Base-by-base conservation (phyloP, 2,329 filamentous ascomycete species). In the Metarhizium anisopliae region DNA sequence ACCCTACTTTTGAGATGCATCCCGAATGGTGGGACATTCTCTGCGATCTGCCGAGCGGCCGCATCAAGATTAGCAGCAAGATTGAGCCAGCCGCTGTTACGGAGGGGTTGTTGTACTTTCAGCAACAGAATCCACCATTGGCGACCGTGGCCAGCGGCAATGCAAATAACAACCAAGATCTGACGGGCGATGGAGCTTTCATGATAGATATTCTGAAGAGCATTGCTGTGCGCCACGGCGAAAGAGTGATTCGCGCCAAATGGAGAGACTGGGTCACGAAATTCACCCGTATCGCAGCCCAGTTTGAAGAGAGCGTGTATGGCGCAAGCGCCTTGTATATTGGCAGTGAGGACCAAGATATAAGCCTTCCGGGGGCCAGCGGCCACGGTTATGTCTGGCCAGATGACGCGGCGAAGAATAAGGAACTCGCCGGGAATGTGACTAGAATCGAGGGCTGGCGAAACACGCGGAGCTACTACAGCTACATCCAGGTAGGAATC, bases 21-120 rank as follows among this genome's bases (percentile, higher is more conserved):
- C 89, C 89, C 0, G 92, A 96, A 68, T 99, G 94, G 94, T 99
- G 94, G 94, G 94, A 99, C 71, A 74, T 99, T 10, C 79, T 99
- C 13, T 99, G 94, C 70, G 94, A 99, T 70, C 77, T 99, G 47
- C 88, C 92, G 0, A 93, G 86, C 1, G 94, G 94, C 10, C 85
- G 92, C 47, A 91, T 99, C 77, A 95, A 94, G 72, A 97, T 99
- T 65, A 95, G 90, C 66, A 90, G 82, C 68, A 86, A 85, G 63
- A 92, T 97, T 61, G 93, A 97, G 59, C 72, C 82, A 25, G 88
- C 91, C 0, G 83, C 86, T 1, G 72, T 88, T 4, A 96, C 91
- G 0, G 94, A 99, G 64, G 93, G 93, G 0, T 78, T 94, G 10
- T 69, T 86, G 2, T 95, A 88, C 68, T 97, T 97, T 71, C 89